Conservation (phyloP, 495 filamentous ascomycete genomes). For the Penicillium riverlandense region DNA sequence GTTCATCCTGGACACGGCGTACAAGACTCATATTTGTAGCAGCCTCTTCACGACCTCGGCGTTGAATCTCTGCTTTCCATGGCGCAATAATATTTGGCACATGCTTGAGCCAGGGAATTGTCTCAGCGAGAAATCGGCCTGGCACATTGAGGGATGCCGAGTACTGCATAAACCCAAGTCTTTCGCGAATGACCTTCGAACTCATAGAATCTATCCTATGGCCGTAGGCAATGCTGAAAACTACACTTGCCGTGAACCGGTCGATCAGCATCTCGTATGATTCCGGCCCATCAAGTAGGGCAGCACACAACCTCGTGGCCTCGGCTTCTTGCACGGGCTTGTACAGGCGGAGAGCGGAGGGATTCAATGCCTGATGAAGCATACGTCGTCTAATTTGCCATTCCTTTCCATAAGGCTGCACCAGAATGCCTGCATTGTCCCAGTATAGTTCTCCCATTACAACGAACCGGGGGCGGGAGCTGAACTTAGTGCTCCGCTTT, state of each 20-base stretch:
- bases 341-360: slow-evolving; percentile 41
- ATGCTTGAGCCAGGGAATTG: slow-evolving; percentile 18
- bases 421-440: slow-evolving; percentile 39
- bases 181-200: slow-evolving; percentile 10
- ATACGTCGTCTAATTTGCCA: slow-evolving; percentile 35
- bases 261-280: slow-evolving; percentile 14
- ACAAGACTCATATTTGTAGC: slow-evolving; percentile 7
- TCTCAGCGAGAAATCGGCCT: slow-evolving; percentile 17
- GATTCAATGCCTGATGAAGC: slow-evolving; percentile 33
- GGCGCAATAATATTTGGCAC: slow-evolving; percentile 16
- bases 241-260: slow-evolving; percentile 17
- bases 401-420: slow-evolving; percentile 41
- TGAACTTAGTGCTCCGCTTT: slow-evolving; percentile 46
- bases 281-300: slow-evolving; percentile 18
- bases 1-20: slow-evolving; percentile 4
- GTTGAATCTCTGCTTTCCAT: slow-evolving; percentile 19
- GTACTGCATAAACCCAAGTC: slow-evolving; percentile 15
- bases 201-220: slow-evolving; percentile 17
- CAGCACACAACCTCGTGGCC: slow-evolving; percentile 22
- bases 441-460: slow-evolving; percentile 47
- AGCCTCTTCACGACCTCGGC: slow-evolving; percentile 9
- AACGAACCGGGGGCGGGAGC: slow-evolving; percentile 46
- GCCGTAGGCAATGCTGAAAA: slow-evolving; percentile 23
- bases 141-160: slow-evolving; percentile 13
- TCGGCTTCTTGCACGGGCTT: slow-evolving; percentile 36